Conservation (phyloP, 2,329 filamentous ascomycete genomes). For the Colletotrichum euphorbiae region DNA sequence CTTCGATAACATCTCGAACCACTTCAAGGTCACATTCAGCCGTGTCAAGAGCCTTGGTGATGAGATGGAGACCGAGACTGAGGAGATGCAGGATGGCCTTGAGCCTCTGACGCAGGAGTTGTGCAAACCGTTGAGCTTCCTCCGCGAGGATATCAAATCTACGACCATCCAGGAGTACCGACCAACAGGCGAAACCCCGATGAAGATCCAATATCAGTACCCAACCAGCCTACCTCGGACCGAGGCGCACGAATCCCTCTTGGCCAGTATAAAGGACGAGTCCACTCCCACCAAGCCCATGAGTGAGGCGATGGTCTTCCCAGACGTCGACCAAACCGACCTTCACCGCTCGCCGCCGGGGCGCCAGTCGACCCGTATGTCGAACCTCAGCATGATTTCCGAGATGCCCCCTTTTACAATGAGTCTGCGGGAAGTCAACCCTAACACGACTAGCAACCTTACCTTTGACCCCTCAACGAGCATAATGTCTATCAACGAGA, state of each 20-base stretch:
- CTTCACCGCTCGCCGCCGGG: constrained; percentile 28
- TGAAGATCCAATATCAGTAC: constrained; percentile 84
- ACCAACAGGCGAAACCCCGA: constrained; percentile 87
- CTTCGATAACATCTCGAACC: constrained; percentile 76
- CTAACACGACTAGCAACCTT: constrained; percentile 52
- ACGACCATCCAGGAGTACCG: constrained; percentile 82
- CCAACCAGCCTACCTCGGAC: constrained; percentile 84
- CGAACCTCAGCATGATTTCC: constrained; percentile 38
- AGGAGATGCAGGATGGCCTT: constrained; percentile 69
- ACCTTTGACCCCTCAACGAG: constrained; percentile 59
- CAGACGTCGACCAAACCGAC: constrained; percentile 50
- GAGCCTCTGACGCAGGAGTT: constrained; percentile 70
- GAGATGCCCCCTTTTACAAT: constrained; percentile 48
- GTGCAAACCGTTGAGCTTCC: constrained; percentile 75
- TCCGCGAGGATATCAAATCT: constrained; percentile 75
- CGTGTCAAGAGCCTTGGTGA: constrained; percentile 76
- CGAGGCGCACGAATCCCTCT: constrained; percentile 57
- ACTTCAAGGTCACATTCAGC: constrained; percentile 76
- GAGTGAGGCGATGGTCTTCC: constrained; percentile 51
- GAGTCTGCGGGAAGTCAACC: constrained; percentile 68
- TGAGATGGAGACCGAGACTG: constrained; percentile 72
- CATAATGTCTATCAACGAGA: constrained; percentile 55
- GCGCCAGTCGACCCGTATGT: constrained; percentile 37
- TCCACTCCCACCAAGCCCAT: constrained; percentile 43
- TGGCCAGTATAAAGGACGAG: constrained; percentile 55